A percentile compares a stretch with the other conserved stretches of the same genome.
Evolutionary conservation across 1,284 basidiomycete species (phyloP).

Genomic region (Malassezia yamatoensis): DNA sequence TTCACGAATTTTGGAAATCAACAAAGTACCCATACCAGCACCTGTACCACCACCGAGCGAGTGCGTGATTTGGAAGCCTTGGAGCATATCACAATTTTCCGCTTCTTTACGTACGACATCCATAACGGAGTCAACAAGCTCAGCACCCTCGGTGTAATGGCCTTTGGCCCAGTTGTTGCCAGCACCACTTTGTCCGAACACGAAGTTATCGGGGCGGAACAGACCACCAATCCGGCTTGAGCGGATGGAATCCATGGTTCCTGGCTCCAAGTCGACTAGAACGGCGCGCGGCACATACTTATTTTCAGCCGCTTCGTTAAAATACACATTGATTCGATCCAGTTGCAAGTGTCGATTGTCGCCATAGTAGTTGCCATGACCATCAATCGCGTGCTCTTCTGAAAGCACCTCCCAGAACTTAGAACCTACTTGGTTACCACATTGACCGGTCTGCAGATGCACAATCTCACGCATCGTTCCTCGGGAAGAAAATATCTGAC

Average conservation of each 20-base stretch:
- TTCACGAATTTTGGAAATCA: constrained; percentile 58
- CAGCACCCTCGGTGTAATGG: constrained; percentile 51
- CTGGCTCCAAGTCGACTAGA: constrained; percentile 71
- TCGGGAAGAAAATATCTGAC: neutral
- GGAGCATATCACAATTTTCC: constrained; percentile 55
- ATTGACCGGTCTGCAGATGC: constrained; percentile 48
- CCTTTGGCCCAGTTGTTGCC: constrained; percentile 58
- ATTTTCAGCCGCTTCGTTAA: constrained; percentile 48
- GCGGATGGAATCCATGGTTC: constrained; percentile 90
- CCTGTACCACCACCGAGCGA: constrained; percentile 59
- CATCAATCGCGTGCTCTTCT: constrained; percentile 91
- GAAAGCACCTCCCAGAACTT: constrained; percentile 98
- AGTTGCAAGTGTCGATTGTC: constrained; percentile 87
- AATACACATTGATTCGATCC: constrained; percentile 65
- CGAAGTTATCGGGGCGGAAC: constrained; percentile 57
- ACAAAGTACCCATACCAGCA: constrained; percentile 57
- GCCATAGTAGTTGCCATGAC: constrained; percentile 80
- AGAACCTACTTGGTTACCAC: constrained; percentile 55
- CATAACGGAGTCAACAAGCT: constrained; percentile 55
- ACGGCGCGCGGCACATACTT: constrained; percentile 93
- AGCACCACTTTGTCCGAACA: constrained; percentile 57
- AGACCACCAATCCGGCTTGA: constrained; percentile 55
- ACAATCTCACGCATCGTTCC: constrained; percentile 26
- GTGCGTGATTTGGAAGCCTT: constrained; percentile 58
- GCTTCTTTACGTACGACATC: constrained; percentile 58